Evolutionary conservation across 2,329 filamentous ascomycete genomes (phyloP).

Genomic region (Pseudogymnoascus sp.): DNA sequence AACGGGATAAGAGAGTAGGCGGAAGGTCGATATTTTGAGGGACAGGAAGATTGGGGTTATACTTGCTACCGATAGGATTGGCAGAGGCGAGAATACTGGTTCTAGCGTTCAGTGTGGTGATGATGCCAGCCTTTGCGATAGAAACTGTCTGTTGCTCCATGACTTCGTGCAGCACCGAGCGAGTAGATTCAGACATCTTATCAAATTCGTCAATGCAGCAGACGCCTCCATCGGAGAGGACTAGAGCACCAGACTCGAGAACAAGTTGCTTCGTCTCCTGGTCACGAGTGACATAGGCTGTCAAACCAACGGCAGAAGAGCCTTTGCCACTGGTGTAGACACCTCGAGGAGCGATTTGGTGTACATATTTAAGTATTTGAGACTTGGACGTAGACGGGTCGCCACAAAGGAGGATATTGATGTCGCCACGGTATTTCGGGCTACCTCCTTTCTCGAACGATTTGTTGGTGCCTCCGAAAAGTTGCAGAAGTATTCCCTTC

Average conservation of each 20-base stretch:
- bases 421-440: slow-evolving; percentile 92
- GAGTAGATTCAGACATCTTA: slow-evolving; percentile 68
- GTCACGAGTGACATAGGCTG: slow-evolving; percentile 68
- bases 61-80: slow-evolving; percentile 96
- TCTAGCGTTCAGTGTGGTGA: slow-evolving; percentile 84
- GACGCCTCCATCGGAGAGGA: slow-evolving; percentile 65
- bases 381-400: slow-evolving; percentile 96
- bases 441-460: slow-evolving; percentile 93
- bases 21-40: slow-evolving; percentile 97
- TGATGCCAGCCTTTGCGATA: slow-evolving; percentile 70
- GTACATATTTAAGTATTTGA: slow-evolving; percentile 86
- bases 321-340: slow-evolving; percentile 71
- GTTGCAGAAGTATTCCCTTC: slow-evolving; percentile 91
- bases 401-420: slow-evolving; percentile 93
- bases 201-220: slow-evolving; percentile 76
- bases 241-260: slow-evolving; percentile 64
- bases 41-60: slow-evolving; percentile 91
- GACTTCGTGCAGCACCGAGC: slow-evolving; percentile 68
- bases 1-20: slow-evolving; percentile 87
- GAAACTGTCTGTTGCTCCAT: slow-evolving; percentile 77
- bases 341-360: slow-evolving; percentile 91
- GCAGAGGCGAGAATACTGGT: slow-evolving; percentile 94
- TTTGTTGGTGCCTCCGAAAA: slow-evolving; percentile 97
- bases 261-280: slow-evolving; percentile 66
- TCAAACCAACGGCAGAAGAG: slow-evolving; percentile 67